Base-by-base conservation (phyloP, 345 rosid species). In the Boechera retrofracta region DNA sequence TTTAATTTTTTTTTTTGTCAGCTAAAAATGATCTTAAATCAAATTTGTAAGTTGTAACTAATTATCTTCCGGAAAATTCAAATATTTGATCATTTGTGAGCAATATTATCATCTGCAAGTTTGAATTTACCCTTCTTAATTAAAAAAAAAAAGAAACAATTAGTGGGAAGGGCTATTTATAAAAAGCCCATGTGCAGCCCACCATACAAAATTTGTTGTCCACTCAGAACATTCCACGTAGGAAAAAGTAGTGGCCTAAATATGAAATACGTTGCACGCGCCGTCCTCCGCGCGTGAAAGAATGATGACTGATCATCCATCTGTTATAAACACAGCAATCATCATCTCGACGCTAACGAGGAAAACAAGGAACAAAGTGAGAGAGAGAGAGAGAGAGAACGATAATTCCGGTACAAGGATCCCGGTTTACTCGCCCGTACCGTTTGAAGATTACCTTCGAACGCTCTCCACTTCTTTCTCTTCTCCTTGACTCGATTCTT, bases 361-460 rank as follows among this genome's bases (percentile, higher is more conserved):
- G 74, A 42, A 39, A 41, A 31, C 15, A 41, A 62, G 52, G 62
- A 54, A 45, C n/a, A 6, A 44, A 44, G n/a, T 12, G 42, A 3
- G 7, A 3, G 7, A 45, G 10, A 45, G 44, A 77, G 64, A 28
- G 5, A 53, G 67, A 55, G 48, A 56, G 78, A 31, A 5, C 68
- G 81, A 78, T 58, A 74, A 81, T 61, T 80, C 80, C 78, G 64
- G 84, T 84, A 70, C 69, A 77, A 42, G 38, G 28, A 33, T 58
- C 36, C 67, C 83, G 55, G 81, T 77, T 67, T 61, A 42, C 51
- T 33, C 88, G 72, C 84, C 82, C 82, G 72, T 75, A 64, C 32
- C 71, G 33, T 55, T 54, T 12, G 45, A n/a, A 41, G 31, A 13
- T 26, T 62, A 49, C 62, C 73, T 32, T 62, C 10, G 21, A 41